phyloP scores from a whole-genome alignment of 176 grass and related monocot species.

The Oryza meridionalis region DNA sequence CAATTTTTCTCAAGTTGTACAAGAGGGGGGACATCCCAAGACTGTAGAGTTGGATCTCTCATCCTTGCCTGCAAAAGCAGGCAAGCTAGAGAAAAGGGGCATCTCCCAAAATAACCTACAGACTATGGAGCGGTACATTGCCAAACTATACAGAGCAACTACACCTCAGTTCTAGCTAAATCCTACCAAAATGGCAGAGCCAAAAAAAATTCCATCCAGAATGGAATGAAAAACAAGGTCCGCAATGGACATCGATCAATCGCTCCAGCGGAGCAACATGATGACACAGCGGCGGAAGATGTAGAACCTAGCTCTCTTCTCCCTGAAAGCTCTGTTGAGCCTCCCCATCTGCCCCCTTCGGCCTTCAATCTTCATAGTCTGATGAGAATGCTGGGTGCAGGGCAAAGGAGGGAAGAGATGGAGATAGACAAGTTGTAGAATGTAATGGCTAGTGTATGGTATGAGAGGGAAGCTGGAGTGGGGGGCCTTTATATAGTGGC shows the following conservation, averaged over 20 bases:
- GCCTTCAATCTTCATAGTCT: conserved; percentile 58
- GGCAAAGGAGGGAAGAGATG: conserved; percentile 21
- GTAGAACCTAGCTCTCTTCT: conserved; percentile 64
- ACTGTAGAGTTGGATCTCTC: conserved; percentile 34
- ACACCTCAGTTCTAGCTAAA: conserved; percentile 39
- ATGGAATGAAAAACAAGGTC: conserved; percentile 24
- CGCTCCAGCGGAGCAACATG: conserved; percentile 65
- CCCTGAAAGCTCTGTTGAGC: conserved; percentile 63
- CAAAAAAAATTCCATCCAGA: conserved; percentile 24
- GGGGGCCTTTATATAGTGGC: conserved; percentile 55
- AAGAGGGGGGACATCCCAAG: conserved; percentile 36
- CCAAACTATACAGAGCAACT: conserved; percentile 49
- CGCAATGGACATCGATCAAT: conserved; percentile 34
- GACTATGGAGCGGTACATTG: conserved; percentile 6
- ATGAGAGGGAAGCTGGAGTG: conserved; percentile 20
- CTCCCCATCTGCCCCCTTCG: conserved; percentile 52
- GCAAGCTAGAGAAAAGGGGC: conserved; percentile 37
- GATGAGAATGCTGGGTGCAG: conserved; percentile 29
- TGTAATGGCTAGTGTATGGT: conserved; percentile 35
- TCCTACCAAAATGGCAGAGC: conserved; percentile 43
- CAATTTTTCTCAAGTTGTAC: conserved; percentile 40
- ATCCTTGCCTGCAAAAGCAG: conserved; percentile 22
- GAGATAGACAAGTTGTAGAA: conserved; percentile 3
- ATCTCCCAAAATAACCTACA: conserved; percentile 18
- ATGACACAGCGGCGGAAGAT: conserved; percentile 58